A percentile compares a stretch with the other conserved stretches of the same genome.
Conservation (phyloP, 2,329 filamentous ascomycete species). For the Fusarium pseudonygamai region DNA sequence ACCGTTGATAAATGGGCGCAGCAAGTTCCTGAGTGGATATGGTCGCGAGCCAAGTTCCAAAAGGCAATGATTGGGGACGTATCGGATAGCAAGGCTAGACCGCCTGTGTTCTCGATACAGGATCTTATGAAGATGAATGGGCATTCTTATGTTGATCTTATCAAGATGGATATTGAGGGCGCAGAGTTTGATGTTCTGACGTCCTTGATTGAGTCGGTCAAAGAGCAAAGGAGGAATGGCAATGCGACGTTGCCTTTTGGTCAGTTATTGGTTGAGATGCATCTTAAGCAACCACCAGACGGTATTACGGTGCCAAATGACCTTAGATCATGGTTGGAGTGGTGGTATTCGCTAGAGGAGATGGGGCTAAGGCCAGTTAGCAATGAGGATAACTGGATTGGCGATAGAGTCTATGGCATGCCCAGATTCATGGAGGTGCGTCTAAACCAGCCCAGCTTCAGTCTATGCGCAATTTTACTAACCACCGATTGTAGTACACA, state of each 20-base stretch:
- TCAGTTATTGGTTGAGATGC: neutral
- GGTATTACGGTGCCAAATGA: neutral
- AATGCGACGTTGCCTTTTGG: neutral
- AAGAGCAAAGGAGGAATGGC: neutral
- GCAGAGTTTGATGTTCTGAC: neutral
- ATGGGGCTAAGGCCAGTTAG: neutral
- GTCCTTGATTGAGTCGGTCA: neutral
- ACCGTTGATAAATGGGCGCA: neutral
- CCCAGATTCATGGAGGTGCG: neutral
- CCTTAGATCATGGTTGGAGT: neutral
- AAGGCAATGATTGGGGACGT: neutral
- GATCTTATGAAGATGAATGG: neutral
- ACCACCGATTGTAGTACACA: neutral
- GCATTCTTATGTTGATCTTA: neutral
- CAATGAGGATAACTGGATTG: neutral
- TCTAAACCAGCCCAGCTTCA: neutral
- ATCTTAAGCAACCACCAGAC: neutral
- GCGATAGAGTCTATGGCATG: neutral
- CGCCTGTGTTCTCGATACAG: neutral
- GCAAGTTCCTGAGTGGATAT: neutral
- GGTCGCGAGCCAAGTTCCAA: neutral
- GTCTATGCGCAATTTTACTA: fast-evolving
- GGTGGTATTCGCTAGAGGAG: neutral
- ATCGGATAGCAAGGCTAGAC: neutral
- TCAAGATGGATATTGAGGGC: constrained; percentile 1